Evolutionary conservation across 306 rosid genomes (phyloP).

Genomic region (Cucumis hystrix): DNA sequence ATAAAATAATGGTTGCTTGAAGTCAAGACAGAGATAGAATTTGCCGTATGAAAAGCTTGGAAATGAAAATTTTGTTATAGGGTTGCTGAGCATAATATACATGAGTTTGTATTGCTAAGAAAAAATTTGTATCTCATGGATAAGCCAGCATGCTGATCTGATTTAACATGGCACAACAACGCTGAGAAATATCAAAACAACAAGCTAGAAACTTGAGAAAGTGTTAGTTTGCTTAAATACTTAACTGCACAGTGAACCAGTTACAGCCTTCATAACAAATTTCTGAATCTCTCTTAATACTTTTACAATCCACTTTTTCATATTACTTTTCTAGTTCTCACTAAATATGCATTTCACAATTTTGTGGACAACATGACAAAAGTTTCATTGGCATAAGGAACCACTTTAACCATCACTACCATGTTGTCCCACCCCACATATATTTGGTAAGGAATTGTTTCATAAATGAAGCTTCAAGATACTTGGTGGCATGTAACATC

Average conservation of each 20-base stretch:
- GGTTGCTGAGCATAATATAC: not conserved
- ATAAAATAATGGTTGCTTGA: not conserved
- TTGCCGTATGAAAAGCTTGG: not conserved
- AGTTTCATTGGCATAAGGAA: not conserved
- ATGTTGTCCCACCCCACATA: not conserved
- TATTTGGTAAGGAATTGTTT: not conserved
- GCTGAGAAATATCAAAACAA: not conserved
- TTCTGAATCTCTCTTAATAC: not conserved
- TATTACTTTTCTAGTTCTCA: not conserved
- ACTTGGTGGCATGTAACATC: not conserved
- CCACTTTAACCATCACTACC: not conserved
- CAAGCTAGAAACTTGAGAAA: not conserved
- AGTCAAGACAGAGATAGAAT: not conserved
- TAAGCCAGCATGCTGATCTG: not conserved
- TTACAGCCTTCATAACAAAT: not conserved
- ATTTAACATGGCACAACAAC: not conserved
- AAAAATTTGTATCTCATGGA: not conserved
- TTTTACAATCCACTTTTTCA: not conserved
- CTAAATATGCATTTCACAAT: not conserved
- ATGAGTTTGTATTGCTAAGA: not conserved
- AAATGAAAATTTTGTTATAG: not conserved
- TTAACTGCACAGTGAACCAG: not conserved
- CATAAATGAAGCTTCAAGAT: not conserved
- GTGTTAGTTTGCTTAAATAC: not conserved
- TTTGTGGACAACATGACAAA: not conserved